These are phyloP conservation scores for Globisporangium spiculum DNA, from an alignment of 352 stramenopile genomes.

Conservation along the genomic window DNA sequence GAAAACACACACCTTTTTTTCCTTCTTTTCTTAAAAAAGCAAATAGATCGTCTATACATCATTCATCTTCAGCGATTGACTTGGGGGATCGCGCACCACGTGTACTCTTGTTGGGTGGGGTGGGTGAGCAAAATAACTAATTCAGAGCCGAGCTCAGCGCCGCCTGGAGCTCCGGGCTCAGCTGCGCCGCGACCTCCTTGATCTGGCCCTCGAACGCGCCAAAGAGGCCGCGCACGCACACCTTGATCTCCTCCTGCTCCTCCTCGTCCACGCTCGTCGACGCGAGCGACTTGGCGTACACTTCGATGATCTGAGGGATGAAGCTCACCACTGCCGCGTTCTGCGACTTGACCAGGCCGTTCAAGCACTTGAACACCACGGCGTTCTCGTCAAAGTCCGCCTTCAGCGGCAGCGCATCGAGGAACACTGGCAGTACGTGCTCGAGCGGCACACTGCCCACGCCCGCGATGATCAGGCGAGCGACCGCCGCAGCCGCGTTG, in stretches of 20 bases:
- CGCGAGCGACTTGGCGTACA: constrained; percentile 75
- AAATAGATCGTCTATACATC: constrained; percentile 20
- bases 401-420: constrained; percentile 93
- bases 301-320: constrained; percentile 72
- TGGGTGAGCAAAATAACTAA: constrained; percentile 28
- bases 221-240: constrained; percentile 62
- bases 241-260: constrained; percentile 70
- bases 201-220: constrained; percentile 74
- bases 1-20: constrained; percentile 5
- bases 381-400: constrained; percentile 96
- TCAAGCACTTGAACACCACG: constrained; percentile 93
- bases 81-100: not conserved
- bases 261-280: constrained; percentile 71
- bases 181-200: constrained; percentile 70
- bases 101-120: not conserved
- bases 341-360: constrained; percentile 90
- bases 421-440: constrained; percentile 93
- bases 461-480: constrained; percentile 90
- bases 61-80: constrained; percentile 2
- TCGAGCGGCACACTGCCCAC: constrained; percentile 83
- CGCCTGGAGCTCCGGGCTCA: constrained; percentile 69
- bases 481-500: constrained; percentile 92
- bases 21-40: constrained; percentile 6
- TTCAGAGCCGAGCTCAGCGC: constrained; percentile 56
- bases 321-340: constrained; percentile 73